A percentile compares a stretch with the other conserved stretches of the same genome.
Evolutionary conservation across 768 basidiomycete species (phyloP).

Genomic region (Strobilomyces dryophilus): DNA sequence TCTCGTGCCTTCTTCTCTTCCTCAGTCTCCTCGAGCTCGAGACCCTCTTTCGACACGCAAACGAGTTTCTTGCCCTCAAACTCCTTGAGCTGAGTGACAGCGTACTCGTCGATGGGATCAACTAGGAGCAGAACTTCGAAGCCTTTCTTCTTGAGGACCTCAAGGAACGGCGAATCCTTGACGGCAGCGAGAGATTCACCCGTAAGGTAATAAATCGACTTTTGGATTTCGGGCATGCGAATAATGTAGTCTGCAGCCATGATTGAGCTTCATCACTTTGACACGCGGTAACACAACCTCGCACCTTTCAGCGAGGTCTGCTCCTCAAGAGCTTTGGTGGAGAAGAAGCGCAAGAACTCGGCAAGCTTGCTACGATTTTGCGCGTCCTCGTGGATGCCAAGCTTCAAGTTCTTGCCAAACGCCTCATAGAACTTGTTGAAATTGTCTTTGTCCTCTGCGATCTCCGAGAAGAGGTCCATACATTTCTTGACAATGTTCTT

Average conservation of each 20-base stretch:
- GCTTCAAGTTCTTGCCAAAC: slow-evolving; percentile 99
- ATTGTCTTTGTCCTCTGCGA: slow-evolving; percentile 99
- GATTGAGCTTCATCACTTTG: neutral
- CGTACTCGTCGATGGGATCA: slow-evolving; percentile 99
- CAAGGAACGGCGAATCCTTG: slow-evolving; percentile 96
- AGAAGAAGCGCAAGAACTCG: slow-evolving; percentile 97
- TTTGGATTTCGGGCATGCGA: slow-evolving; percentile 98
- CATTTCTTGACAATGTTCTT: slow-evolving; percentile 99
- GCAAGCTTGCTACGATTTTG: slow-evolving; percentile 99
- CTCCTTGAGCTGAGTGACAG: slow-evolving; percentile 97
- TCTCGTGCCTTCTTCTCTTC: slow-evolving; percentile 94
- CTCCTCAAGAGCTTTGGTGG: slow-evolving; percentile 91
- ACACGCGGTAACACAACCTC: slow-evolving; percentile 11
- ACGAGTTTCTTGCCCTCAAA: slow-evolving; percentile 97
- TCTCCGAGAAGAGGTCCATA: slow-evolving; percentile 91
- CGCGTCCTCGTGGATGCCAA: slow-evolving; percentile 98
- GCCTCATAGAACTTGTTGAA: slow-evolving; percentile 95
- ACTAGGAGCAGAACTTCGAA: slow-evolving; percentile 97
- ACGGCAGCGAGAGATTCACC: slow-evolving; percentile 92
- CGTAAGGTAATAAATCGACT: slow-evolving; percentile 98
- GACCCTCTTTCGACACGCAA: slow-evolving; percentile 98
- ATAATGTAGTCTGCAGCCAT: slow-evolving; percentile 84
- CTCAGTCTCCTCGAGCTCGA: slow-evolving; percentile 98
- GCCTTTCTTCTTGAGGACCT: slow-evolving; percentile 99
- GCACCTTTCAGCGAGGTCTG: slow-evolving; percentile 88